Percentiles rank a stretch among this genome's conserved stretches.
These are phyloP conservation scores for Aspergillus pseudoterreus DNA, from an alignment of 2,329 filamentous ascomycete species.

Conservation along the genomic window DNA sequence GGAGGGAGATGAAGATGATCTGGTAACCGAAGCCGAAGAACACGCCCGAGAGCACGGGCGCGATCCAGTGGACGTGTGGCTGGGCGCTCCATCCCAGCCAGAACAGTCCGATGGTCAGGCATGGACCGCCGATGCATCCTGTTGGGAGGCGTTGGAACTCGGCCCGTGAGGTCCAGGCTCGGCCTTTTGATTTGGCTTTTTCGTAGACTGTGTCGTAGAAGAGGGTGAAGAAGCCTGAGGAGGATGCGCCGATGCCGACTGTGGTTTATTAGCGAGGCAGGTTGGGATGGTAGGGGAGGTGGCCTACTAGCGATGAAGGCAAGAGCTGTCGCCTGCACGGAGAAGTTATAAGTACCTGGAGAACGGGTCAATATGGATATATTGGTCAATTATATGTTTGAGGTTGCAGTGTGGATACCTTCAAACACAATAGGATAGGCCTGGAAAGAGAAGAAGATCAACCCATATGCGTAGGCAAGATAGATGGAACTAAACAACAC, in stretches of 20 bases:
- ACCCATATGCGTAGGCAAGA: slow-evolving; percentile 65
- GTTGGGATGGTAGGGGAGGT: neutral
- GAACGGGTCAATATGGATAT: neutral
- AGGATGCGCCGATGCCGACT: slow-evolving; percentile 59
- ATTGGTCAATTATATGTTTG: too few species aligned
- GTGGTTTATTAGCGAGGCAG: slow-evolving; percentile 1
- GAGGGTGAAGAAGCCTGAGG: slow-evolving; percentile 61
- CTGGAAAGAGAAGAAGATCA: slow-evolving; percentile 73
- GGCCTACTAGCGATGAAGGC: slow-evolving; percentile 60
- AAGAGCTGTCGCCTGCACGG: slow-evolving; percentile 61
- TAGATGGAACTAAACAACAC: slow-evolving; percentile 68
- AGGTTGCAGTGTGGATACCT: slow-evolving; percentile 11
- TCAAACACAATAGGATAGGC: slow-evolving; percentile 70
- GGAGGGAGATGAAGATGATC: slow-evolving; percentile 60
- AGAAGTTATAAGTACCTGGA: slow-evolving; percentile 57
- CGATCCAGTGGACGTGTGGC: slow-evolving; percentile 48
- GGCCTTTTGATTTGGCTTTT: slow-evolving; percentile 48
- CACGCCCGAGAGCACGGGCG: slow-evolving; percentile 58
- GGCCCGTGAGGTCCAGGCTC: slow-evolving; percentile 53
- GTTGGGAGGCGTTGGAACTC: slow-evolving; percentile 68
- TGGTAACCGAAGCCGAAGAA: slow-evolving; percentile 61
- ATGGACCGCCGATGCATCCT: slow-evolving; percentile 65
- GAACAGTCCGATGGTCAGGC: slow-evolving; percentile 50
- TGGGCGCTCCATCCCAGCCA: slow-evolving; percentile 60
- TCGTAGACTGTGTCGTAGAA: slow-evolving; percentile 61